phyloP scores from a whole-genome alignment of 805 yeast species.

The Pichia scutulata region DNA sequence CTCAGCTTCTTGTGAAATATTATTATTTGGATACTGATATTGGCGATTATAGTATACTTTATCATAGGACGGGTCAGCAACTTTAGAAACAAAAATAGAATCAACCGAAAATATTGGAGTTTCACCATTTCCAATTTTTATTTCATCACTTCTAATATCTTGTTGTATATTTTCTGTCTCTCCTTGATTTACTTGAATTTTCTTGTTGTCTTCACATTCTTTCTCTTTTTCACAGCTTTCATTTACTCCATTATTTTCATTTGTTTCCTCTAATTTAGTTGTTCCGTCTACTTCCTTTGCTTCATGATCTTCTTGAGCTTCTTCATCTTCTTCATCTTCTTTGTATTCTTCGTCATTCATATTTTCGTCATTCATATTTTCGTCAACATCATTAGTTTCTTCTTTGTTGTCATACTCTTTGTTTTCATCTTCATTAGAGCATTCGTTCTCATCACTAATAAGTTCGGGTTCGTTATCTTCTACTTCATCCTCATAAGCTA shows the following conservation, averaged over 20 bases:
- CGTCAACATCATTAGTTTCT: neutral
- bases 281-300: neutral
- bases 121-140: neutral
- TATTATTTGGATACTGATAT: neutral
- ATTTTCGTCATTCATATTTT: neutral
- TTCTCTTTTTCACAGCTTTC: neutral
- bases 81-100: conserved; percentile 1
- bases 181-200: neutral
- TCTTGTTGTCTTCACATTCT: neutral
- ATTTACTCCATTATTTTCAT: neutral
- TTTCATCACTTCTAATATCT: neutral
- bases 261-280: neutral
- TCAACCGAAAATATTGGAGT: conserved; percentile 3
- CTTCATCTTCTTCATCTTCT: neutral
- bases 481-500: neutral
- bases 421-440: neutral
- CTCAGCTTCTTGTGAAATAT: neutral
- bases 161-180: neutral
- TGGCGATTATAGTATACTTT: conserved; percentile 1
- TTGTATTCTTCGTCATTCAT: neutral
- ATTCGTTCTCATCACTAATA: neutral
- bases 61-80: conserved; percentile 5
- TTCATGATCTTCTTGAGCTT: neutral
- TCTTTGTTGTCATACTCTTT: neutral
- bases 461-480: neutral